Conservation (phyloP, 768 basidiomycete species). For the Collybiopsis confluens region DNA sequence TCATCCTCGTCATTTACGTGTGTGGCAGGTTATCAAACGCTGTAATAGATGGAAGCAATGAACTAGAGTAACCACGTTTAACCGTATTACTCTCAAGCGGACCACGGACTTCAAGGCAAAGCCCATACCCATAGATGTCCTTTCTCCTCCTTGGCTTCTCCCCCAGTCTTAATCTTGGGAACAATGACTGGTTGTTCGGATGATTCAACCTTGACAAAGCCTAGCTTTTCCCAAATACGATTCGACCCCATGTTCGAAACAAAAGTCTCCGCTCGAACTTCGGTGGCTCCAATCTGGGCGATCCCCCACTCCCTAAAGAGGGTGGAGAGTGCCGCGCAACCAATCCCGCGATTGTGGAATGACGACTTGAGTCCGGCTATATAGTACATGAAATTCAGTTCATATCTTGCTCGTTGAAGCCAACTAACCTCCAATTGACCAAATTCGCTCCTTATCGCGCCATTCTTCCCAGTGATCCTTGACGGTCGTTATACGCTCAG, state of each 20-base stretch:
- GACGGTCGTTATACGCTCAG: constrained; percentile 9
- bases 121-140: neutral
- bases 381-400: too few relatives aligned
- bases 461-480: constrained; percentile 13
- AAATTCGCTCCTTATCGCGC: constrained; percentile 8
- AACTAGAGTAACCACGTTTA: too few relatives aligned
- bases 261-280: constrained; percentile 11
- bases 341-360: constrained; percentile 14
- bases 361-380: constrained; percentile 10
- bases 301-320: constrained; percentile 13
- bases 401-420: too few relatives aligned
- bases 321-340: constrained; percentile 9
- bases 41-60: too few relatives aligned
- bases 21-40: too few relatives aligned
- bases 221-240: constrained; percentile 15
- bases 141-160: neutral
- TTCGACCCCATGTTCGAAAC: constrained; percentile 7
- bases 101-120: neutral
- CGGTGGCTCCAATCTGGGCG: constrained; percentile 14
- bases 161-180: neutral
- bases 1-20: too few relatives aligned
- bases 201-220: too few relatives aligned
- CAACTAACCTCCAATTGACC: constrained; percentile 11
- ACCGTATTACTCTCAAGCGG: too few relatives aligned
- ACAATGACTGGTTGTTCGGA: neutral